Evolutionary conservation across 2,329 filamentous ascomycete species (phyloP).

Genomic region (Paraphoma sp.): DNA sequence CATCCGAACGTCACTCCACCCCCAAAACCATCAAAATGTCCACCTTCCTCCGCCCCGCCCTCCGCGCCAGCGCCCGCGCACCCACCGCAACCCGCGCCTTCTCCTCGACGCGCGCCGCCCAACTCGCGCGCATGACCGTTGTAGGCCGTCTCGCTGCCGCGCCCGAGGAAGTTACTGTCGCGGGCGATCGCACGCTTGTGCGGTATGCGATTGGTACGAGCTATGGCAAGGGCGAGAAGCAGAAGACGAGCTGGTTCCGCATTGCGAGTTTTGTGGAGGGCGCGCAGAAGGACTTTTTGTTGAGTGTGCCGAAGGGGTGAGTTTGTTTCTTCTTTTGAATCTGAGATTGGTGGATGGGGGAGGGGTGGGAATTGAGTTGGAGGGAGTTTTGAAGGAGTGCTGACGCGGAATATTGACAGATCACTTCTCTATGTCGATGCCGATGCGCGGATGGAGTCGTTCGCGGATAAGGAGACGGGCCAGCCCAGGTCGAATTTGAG

Average conservation of each 20-base stretch:
- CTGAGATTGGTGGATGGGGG: too few species aligned
- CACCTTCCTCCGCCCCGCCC: conserved; percentile 25
- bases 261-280: conserved; percentile 78
- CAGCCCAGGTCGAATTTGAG: conserved; percentile 69
- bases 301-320: conserved; percentile 85
- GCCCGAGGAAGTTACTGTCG: conserved; percentile 77
- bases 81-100: conserved; percentile 71
- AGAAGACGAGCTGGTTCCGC: conserved; percentile 84
- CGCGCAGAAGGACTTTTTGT: conserved; percentile 72
- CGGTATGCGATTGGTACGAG: conserved; percentile 78
- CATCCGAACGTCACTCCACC: neutral
- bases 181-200: conserved; percentile 77
- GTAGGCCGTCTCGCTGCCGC: conserved; percentile 82
- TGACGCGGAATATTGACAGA: too few species aligned
- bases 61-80: conserved; percentile 51
- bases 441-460: conserved; percentile 70
- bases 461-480: conserved; percentile 69
- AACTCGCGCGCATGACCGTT: conserved; percentile 81
- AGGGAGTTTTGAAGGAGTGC: too few species aligned
- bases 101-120: conserved; percentile 69
- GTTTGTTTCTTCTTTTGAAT: too few species aligned
- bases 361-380: too few species aligned
- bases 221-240: conserved; percentile 71
- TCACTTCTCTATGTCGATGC: conserved; percentile 80
- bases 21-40: conserved; percentile 26